phyloP scores from a whole-genome alignment of 805 yeast genomes.

The Saturnispora bothae region DNA sequence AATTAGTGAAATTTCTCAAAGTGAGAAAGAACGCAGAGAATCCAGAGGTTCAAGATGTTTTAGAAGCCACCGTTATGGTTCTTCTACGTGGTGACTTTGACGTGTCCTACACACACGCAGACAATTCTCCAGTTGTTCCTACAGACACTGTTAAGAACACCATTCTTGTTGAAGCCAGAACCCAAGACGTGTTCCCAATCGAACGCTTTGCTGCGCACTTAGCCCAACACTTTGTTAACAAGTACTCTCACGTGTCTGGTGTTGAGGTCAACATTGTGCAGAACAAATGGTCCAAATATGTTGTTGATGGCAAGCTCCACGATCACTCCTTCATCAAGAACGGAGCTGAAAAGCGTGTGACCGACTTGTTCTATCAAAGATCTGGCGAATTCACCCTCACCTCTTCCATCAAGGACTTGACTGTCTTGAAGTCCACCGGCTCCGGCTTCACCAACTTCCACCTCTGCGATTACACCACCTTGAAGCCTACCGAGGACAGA shows the following conservation, averaged over 20 bases:
- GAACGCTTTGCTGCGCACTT: slow-evolving; percentile 83
- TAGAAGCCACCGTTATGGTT: slow-evolving; percentile 75
- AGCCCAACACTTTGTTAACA: slow-evolving; percentile 68
- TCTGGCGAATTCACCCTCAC: slow-evolving; percentile 44
- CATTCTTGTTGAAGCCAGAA: slow-evolving; percentile 71
- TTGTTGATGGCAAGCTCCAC: slow-evolving; percentile 66
- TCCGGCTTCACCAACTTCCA: slow-evolving; percentile 87
- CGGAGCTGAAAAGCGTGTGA: slow-evolving; percentile 70
- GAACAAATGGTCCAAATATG: slow-evolving; percentile 66
- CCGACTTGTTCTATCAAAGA: slow-evolving; percentile 43
- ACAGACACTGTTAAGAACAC: slow-evolving; percentile 93
- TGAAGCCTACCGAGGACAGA: slow-evolving; percentile 74
- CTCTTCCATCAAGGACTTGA: slow-evolving; percentile 69
- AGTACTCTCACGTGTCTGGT: slow-evolving; percentile 70
- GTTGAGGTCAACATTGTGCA: slow-evolving; percentile 59
- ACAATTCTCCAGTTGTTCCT: slow-evolving; percentile 82
- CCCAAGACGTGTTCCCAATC: slow-evolving; percentile 77
- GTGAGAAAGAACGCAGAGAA: slow-evolving; percentile 68
- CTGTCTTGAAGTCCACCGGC: slow-evolving; percentile 82
- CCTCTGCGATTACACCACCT: slow-evolving; percentile 80
- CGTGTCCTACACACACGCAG: slow-evolving; percentile 74
- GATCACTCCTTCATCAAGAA: slow-evolving; percentile 79
- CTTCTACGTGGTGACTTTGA: slow-evolving; percentile 74
- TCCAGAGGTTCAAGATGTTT: slow-evolving; percentile 67
- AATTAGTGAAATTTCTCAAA: slow-evolving; percentile 83